A percentile compares a stretch with the other conserved stretches of the same genome.
Conservation (phyloP, 208 protist species). For the Borovskyia barvae region DNA sequence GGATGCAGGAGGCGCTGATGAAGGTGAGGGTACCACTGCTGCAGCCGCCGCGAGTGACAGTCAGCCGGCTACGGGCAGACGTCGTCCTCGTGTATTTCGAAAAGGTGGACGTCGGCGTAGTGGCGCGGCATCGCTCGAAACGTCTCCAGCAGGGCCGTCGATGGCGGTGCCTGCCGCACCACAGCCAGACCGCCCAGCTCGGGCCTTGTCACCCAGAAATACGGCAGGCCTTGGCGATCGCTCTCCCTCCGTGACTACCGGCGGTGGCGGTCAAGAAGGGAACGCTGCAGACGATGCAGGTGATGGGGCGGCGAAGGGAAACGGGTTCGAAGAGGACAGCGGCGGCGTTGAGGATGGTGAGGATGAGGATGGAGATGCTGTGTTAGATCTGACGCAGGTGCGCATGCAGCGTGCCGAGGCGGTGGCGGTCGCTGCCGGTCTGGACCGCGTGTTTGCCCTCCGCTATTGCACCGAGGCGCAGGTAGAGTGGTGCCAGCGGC, state of each 20-base stretch:
- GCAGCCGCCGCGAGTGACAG: background rate
- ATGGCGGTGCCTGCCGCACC: no score
- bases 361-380: conserved; percentile 10
- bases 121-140: no score
- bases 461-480: conserved; percentile 75
- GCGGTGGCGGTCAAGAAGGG: conserved; percentile 5
- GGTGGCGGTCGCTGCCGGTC: conserved; percentile 59
- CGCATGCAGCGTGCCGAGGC: conserved; percentile 62
- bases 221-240: no score
- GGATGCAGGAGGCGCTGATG: background rate
- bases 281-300: conserved; percentile 7
- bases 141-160: no score
- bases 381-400: conserved; percentile 25
- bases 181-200: no score
- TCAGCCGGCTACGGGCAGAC: background rate
- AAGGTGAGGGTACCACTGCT: background rate
- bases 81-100: conserved; percentile 6
- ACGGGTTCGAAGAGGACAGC: conserved; percentile 15
- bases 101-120: background rate
- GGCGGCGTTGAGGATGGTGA: conserved; percentile 14
- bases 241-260: background rate
- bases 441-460: conserved; percentile 65
- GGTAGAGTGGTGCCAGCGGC: conserved; percentile 80
- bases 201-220: no score
- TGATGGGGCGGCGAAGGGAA: conserved; percentile 18